phyloP scores from a whole-genome alignment of 2,329 filamentous ascomycete genomes.

The Blumeriella jaapii region DNA sequence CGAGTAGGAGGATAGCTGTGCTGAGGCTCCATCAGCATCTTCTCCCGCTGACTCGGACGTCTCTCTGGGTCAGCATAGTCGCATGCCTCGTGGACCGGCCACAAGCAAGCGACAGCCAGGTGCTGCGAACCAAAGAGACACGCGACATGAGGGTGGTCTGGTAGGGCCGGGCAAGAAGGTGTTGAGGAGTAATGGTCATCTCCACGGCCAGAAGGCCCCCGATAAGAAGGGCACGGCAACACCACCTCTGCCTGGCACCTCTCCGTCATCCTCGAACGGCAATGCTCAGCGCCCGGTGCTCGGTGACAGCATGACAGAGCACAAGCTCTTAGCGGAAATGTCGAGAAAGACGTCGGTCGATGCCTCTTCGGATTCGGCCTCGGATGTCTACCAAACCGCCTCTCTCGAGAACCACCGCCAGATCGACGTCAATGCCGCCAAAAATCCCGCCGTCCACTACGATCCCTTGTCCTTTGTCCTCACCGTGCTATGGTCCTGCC shows the following conservation, averaged over 20 bases:
- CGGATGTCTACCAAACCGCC: slow-evolving; percentile 35
- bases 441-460: slow-evolving; percentile 56
- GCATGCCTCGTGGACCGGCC: slow-evolving; percentile 27
- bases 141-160: slow-evolving; percentile 77
- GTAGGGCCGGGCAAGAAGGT: slow-evolving; percentile 63
- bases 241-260: slow-evolving; percentile 31
- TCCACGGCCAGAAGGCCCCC: slow-evolving; percentile 38
- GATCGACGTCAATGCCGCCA: slow-evolving; percentile 60
- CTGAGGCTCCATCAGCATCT: slow-evolving; percentile 11
- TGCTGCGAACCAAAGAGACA: slow-evolving; percentile 54
- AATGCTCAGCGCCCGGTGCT: slow-evolving; percentile 19
- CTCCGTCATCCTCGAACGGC: slow-evolving; percentile 28
- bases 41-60: slow-evolving; percentile 26
- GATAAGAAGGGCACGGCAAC: slow-evolving; percentile 30
- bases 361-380: slow-evolving; percentile 42
- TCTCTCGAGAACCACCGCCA: slow-evolving; percentile 44
- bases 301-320: slow-evolving; percentile 18
- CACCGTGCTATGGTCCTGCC: slow-evolving; percentile 81
- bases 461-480: slow-evolving; percentile 66
- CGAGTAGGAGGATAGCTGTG: slow-evolving; percentile 1
- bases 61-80: slow-evolving; percentile 28
- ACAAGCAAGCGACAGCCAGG: slow-evolving; percentile 28
- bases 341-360: slow-evolving; percentile 39
- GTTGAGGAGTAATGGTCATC: slow-evolving; percentile 39
- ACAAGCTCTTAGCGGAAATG: slow-evolving; percentile 29